A percentile compares a stretch with the other conserved stretches of the same genome.
These are phyloP conservation scores for Annulohypoxylon moriforme DNA, from an alignment of 495 filamentous ascomycete genomes.

Conservation along the genomic window DNA sequence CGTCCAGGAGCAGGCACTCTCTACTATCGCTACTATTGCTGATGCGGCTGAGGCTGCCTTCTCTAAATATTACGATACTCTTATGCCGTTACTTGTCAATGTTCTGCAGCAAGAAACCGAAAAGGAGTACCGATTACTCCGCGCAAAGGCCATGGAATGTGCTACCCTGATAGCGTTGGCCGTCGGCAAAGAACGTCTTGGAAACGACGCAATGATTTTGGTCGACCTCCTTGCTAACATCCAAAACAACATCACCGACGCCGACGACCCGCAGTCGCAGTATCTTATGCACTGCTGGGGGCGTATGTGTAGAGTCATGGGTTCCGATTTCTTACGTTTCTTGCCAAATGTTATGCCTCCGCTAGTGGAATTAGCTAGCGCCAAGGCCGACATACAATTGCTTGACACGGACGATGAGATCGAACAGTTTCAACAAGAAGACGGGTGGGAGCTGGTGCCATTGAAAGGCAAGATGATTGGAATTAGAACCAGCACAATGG, in stretches of 20 bases:
- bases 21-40: conserved; percentile 97
- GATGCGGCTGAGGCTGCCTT: conserved; percentile 97
- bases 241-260: conserved; percentile 86
- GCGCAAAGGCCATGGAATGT: conserved; percentile 99
- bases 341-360: conserved; percentile 94
- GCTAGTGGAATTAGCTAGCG: conserved; percentile 86
- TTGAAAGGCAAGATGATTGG: conserved; percentile 97
- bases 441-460: conserved; percentile 98
- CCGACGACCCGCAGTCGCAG: conserved; percentile 95
- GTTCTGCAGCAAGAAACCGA: conserved; percentile 88
- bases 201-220: conserved; percentile 82
- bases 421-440: conserved; percentile 90
- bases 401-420: conserved; percentile 96
- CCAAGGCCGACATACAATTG: conserved; percentile 97
- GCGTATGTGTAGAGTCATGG: conserved; percentile 95
- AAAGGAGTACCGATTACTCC: conserved; percentile 89
- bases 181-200: conserved; percentile 92
- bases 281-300: conserved; percentile 99
- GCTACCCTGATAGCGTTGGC: conserved; percentile 96
- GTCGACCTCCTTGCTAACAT: conserved; percentile 88
- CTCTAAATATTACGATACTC: conserved; percentile 90
- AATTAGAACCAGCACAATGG: conserved; percentile 94
- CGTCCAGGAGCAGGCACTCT: conserved; percentile 97
- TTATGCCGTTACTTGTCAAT: conserved; percentile 94
- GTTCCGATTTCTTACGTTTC: conserved; percentile 90